phyloP scores from a whole-genome alignment of 305 asterid genomes.

The Striga hermonthica region DNA sequence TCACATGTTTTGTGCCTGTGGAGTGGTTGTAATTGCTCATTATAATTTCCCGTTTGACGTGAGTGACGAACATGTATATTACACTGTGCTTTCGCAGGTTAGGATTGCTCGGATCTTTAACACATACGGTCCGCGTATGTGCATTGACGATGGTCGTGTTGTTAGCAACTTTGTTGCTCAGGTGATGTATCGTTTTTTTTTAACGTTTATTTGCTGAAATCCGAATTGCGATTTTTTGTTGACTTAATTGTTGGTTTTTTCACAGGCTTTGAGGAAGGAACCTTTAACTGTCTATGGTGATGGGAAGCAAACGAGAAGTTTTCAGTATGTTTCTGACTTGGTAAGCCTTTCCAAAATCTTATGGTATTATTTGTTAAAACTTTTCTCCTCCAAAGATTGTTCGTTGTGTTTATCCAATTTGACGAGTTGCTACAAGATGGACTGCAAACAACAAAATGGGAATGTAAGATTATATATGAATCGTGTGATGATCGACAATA shows the following conservation, averaged over 20 bases:
- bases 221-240: constrained; percentile 1
- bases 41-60: neutral
- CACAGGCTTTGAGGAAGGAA: constrained; percentile 92
- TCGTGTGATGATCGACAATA: neutral
- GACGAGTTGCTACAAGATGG: neutral
- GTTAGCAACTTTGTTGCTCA: constrained; percentile 98
- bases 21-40: too few species aligned
- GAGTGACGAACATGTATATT: neutral
- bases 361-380: neutral
- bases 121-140: constrained; percentile 97
- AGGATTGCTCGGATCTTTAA: constrained; percentile 94
- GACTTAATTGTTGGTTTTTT: constrained; percentile 15
- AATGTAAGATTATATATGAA: neutral
- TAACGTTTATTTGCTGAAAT: neutral
- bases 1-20: too few species aligned
- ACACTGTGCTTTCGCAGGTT: constrained; percentile 48
- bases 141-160: constrained; percentile 95
- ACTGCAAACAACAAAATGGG: neutral
- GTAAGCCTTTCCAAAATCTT: constrained; percentile 36
- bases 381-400: neutral
- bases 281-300: constrained; percentile 94
- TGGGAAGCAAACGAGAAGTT: constrained; percentile 95
- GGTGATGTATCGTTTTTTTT: constrained; percentile 37
- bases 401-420: neutral
- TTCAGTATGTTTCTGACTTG: constrained; percentile 92